A percentile compares a stretch with the other conserved stretches of the same genome.
These are phyloP conservation scores for Mycena maculata DNA, from an alignment of 768 basidiomycete species.

Conservation along the genomic window DNA sequence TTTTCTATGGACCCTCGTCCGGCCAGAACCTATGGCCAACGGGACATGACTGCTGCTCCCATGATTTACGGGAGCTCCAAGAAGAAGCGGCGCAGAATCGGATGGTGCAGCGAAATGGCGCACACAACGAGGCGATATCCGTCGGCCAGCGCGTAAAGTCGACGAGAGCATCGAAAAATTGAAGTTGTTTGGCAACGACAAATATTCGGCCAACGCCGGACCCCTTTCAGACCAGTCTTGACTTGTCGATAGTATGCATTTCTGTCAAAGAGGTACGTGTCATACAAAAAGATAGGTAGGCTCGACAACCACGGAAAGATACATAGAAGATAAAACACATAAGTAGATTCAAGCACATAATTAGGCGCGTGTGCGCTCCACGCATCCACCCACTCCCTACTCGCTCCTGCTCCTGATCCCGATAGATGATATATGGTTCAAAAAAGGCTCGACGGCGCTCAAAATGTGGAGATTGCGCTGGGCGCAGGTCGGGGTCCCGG, in stretches of 20 bases:
- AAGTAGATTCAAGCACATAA: constrained; percentile 4
- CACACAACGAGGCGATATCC: constrained; percentile 17
- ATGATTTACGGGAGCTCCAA: constrained; percentile 13
- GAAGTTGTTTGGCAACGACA: constrained; percentile 21
- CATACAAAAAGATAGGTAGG: neutral
- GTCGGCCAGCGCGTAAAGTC: constrained; percentile 21
- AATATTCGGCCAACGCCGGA: too few relatives aligned
- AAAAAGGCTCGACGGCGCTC: neutral
- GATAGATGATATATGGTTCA: neutral
- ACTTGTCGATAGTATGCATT: neutral
- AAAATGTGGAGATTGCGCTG: constrained; percentile 24
- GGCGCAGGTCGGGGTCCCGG: constrained; percentile 15
- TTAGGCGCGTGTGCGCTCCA: neutral
- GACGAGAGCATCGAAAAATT: constrained; percentile 31
- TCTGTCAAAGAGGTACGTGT: constrained; percentile 12
- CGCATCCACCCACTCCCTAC: neutral
- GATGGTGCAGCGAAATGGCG: constrained; percentile 20
- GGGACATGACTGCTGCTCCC: neutral
- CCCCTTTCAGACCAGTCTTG: too few relatives aligned
- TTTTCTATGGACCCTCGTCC: neutral
- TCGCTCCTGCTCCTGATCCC: neutral
- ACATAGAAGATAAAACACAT: constrained; percentile 33
- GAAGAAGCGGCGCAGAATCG: neutral
- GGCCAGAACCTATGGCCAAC: constrained; percentile 13
- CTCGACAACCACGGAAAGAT: constrained; percentile 7